Conservation (phyloP, 2,329 filamentous ascomycete species). For the Fusarium neocosmosporiellum region DNA sequence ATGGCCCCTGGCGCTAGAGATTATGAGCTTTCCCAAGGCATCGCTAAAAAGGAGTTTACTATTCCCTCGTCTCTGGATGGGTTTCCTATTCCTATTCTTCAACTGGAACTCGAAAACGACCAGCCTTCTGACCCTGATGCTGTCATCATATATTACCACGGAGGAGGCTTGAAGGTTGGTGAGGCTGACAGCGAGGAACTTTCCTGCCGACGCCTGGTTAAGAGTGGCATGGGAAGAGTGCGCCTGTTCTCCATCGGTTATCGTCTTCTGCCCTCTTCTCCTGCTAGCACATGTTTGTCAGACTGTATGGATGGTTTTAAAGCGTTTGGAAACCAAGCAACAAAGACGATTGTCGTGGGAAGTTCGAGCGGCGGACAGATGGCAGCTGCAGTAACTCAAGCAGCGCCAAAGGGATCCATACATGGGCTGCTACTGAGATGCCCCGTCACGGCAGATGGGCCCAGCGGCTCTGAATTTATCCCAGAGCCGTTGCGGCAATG, state of each 20-base stretch:
- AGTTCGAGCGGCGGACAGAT: conserved; percentile 62
- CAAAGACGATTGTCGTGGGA: conserved; percentile 52
- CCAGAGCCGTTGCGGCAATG: conserved; percentile 48
- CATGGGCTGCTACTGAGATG: conserved; percentile 59
- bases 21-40: conserved; percentile 49
- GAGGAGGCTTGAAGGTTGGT: conserved; percentile 59
- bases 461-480: conserved; percentile 50
- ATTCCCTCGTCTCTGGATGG: conserved; percentile 49
- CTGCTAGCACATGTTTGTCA: conserved; percentile 53
- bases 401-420: conserved; percentile 40
- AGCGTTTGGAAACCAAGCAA: conserved; percentile 12
- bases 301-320: conserved; percentile 55
- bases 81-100: conserved; percentile 51
- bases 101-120: conserved; percentile 42
- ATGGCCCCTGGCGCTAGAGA: conserved; percentile 51
- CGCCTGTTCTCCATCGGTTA: conserved; percentile 59
- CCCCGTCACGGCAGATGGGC: conserved; percentile 60
- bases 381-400: conserved; percentile 56
- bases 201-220: conserved; percentile 56
- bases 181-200: conserved; percentile 62
- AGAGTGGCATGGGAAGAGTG: conserved; percentile 41
- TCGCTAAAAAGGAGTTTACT: conserved; percentile 45
- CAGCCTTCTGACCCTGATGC: conserved; percentile 26
- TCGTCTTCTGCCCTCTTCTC: conserved; percentile 55
- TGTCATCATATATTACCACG: conserved; percentile 60